Evolutionary conservation across 2,329 filamentous ascomycete genomes (phyloP), one percentile per base, ranked within the genome.

Genomic region (Ophiocordyceps camponoti-saundersi): DNA sequence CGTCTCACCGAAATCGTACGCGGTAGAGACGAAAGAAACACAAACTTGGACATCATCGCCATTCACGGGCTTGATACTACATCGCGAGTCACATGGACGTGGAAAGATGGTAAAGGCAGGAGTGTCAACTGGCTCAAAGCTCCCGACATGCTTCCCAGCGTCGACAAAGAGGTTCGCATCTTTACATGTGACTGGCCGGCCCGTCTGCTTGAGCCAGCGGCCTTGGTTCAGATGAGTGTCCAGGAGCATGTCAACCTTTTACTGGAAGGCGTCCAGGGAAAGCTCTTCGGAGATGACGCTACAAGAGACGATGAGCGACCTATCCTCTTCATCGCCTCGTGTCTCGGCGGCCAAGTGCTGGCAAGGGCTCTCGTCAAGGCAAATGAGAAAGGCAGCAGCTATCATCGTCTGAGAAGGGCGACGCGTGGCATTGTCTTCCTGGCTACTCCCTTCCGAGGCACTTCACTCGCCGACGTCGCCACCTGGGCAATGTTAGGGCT

Each of bases 1-100:
- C n/a, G n/a, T n/a, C n/a, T n/a, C n/a, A n/a, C n/a, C n/a, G n/a
- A n/a, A n/a, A n/a, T n/a, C n/a, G n/a, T n/a, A n/a, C n/a, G n/a
- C n/a, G n/a, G n/a, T n/a, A n/a, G n/a, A n/a, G n/a, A n/a, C n/a
- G n/a, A n/a, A n/a, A n/a, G n/a, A n/a, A n/a, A n/a, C n/a, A 36
- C 55, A 13, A 51, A 57, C 12, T 45, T 53, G 21, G 57, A 59
- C 13, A 55, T 66, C 42, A 59, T 64, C 29, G 51, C 66, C n/a
- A 61, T 67, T 30, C 65, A 59, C 52, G 53, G 58, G 48, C 50
- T 61, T 26, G 55, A 61, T 45, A 59, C 57, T 11, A 52, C 52
- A n/a, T 58, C 57, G 39, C 56, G 52, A 3, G 53, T 56, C 21
- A 59, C 58, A 4, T 61, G 56, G 59, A 53, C 44, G 42, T 57